phyloP scores from a whole-genome alignment of 1,284 basidiomycete species.

The Singerocomus rubriflavus region DNA sequence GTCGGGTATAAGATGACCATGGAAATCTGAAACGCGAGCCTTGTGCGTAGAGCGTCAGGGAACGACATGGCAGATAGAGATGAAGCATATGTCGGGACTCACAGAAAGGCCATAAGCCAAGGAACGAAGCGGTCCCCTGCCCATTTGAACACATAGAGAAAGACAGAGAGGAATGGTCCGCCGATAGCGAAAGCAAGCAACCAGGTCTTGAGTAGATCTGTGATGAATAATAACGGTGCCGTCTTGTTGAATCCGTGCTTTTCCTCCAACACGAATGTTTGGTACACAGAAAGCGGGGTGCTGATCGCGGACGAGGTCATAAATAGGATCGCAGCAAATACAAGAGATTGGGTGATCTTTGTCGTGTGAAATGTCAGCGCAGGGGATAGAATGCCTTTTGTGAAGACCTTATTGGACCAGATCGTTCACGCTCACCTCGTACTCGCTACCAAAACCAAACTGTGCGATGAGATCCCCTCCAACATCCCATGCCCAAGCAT shows the following conservation, averaged over 20 bases:
- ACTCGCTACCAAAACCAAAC: constrained; percentile 62
- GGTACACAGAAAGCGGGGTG: constrained; percentile 77
- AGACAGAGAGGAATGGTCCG: constrained; percentile 81
- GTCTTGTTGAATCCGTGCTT: constrained; percentile 98
- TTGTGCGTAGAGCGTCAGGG: constrained; percentile 29
- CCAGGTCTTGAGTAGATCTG: constrained; percentile 82
- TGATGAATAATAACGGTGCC: constrained; percentile 69
- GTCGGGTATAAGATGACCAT: constrained; percentile 87
- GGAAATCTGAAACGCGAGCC: constrained; percentile 77
- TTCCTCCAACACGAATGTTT: constrained; percentile 93
- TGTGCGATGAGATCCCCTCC: constrained; percentile 51
- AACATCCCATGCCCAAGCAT: constrained; percentile 75
- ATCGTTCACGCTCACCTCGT: constrained; percentile 48
- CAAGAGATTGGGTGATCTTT: constrained; percentile 74
- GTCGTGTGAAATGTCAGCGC: background rate
- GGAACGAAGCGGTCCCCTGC: constrained; percentile 88
- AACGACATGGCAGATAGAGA: background rate
- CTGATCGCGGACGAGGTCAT: constrained; percentile 66
- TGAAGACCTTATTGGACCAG: background rate
- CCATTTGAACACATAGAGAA: constrained; percentile 90
- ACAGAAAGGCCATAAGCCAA: constrained; percentile 87
- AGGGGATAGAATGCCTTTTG: background rate
- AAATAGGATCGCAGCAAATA: constrained; percentile 71
- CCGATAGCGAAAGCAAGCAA: constrained; percentile 75
- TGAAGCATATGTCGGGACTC: constrained; percentile 18